Evolutionary conservation across 495 filamentous ascomycete species (phyloP).

Genomic region (Penicillium silybi): DNA sequence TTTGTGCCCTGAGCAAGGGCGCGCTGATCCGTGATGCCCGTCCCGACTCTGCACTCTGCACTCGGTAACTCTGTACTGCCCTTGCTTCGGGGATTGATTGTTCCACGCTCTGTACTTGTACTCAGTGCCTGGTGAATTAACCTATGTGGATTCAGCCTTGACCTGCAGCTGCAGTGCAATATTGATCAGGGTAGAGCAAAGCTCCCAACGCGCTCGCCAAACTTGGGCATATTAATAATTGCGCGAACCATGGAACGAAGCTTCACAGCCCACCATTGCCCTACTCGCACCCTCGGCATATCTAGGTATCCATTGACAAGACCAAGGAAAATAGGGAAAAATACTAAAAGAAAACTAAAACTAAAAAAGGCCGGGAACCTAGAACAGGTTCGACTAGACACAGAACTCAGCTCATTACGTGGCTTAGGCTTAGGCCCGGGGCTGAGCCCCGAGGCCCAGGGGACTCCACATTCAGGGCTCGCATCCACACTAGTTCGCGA

Average conservation of each 20-base stretch:
- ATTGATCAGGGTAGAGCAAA: too few species aligned
- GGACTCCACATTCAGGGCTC: conserved; percentile 31
- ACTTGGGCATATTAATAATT: conserved; percentile 12
- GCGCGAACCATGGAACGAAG: conserved; percentile 19
- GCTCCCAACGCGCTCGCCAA: conserved; percentile 9
- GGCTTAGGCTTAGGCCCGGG: conserved; percentile 16
- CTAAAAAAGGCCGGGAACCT: neutral
- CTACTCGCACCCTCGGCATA: neutral
- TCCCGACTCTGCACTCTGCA: neutral
- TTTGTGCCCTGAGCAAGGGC: neutral
- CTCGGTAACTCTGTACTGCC: neutral
- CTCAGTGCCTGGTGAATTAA: conserved; percentile 1
- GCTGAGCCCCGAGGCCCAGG: conserved; percentile 19
- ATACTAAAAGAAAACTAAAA: neutral
- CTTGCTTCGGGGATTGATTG: neutral
- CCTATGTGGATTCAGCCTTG: conserved; percentile 4
- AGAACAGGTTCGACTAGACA: neutral
- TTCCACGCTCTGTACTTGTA: too few species aligned
- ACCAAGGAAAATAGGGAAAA: neutral
- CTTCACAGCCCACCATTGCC: neutral
- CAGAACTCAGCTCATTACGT: neutral
- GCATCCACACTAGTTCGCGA: conserved; percentile 26
- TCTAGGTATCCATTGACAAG: neutral
- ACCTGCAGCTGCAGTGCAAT: neutral
- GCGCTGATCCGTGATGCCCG: too few species aligned